Base-by-base conservation (phyloP, 352 stramenopile species). In the Globisporangium uncinulatum region DNA sequence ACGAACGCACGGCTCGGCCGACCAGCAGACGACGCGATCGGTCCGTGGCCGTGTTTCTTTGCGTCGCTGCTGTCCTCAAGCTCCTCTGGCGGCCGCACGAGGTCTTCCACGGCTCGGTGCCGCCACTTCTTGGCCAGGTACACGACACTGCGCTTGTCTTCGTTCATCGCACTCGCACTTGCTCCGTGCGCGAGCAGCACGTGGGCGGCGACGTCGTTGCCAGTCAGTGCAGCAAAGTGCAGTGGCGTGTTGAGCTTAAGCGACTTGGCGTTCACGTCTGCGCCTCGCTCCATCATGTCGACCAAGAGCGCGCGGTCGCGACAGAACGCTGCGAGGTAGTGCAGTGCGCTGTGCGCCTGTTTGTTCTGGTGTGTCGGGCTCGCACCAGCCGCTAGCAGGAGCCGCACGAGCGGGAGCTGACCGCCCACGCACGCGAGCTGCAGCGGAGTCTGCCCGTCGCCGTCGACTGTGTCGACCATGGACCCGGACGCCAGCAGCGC, bases 61-160 rank as follows among this genome's bases (percentile, higher is more conserved):
- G 24, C 24, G 24, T 29, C 24, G 24, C 24, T 29, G 24, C 24
- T 29, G 24, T 29, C 24, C 4, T 4, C 24, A 29, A 29, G 34
- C 20, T 83, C 66, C 8, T 86, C 74, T 3, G 70, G 71, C 19
- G 71, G 74, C 42, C 73, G 79, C 6, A 87, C 69, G 1, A 87
- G 59, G 39, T 80, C 75, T 56, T 87, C 76, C 0, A 87, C 76
- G 0, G 52, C 60, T n/a, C 70, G 67, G 63, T 86, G 74, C 8
- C 75, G 66, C 81, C 81, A 92, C 58, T 91, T 88, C 63, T 87
- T 85, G 20, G 79, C 76, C 13, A 92, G 54, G 39, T 88, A 92
- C 41, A 92, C 68, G 13, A 87, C 79, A 39, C 71, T 92, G 31
- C 70, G 67, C 54, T 87, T 89, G 62, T 89, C 81, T 60, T 89